Percentiles rank a stretch among this genome's conserved stretches.
Evolutionary conservation across 2,329 filamentous ascomycete genomes (phyloP).

Genomic region (Daldinia eschscholtzii): DNA sequence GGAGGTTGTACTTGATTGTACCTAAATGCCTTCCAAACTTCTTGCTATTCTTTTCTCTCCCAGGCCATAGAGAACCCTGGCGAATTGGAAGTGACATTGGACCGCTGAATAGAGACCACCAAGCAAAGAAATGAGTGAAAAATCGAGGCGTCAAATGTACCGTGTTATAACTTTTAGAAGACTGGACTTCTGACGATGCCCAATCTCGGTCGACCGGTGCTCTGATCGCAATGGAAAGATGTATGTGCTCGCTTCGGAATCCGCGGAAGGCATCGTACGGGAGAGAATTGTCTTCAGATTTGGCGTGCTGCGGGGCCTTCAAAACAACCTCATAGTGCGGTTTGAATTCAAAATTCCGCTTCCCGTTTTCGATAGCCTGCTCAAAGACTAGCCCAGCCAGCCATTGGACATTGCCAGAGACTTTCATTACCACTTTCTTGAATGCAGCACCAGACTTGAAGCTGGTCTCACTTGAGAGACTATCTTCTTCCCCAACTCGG

Average conservation of each 20-base stretch:
- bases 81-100: constrained; percentile 95
- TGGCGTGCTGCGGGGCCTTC: constrained; percentile 81
- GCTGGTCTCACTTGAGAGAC: constrained; percentile 71
- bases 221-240: constrained; percentile 90
- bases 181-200: constrained; percentile 78
- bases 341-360: constrained; percentile 86
- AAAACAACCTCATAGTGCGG: constrained; percentile 93
- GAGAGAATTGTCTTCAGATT: constrained; percentile 64
- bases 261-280: constrained; percentile 93
- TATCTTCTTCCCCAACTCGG: constrained; percentile 67
- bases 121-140: constrained; percentile 97
- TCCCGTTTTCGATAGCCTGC: constrained; percentile 77
- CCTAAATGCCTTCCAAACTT: constrained; percentile 97
- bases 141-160: constrained; percentile 95
- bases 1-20: constrained; percentile 97
- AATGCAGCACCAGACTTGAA: constrained; percentile 83
- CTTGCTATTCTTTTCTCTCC: constrained; percentile 95
- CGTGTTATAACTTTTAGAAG: constrained; percentile 93
- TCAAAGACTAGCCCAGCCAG: constrained; percentile 93
- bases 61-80: constrained; percentile 91
- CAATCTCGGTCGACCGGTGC: constrained; percentile 90
- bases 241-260: constrained; percentile 97
- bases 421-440: constrained; percentile 98
- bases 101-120: constrained; percentile 97
- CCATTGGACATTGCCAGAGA: constrained; percentile 96